Base-by-base conservation (phyloP, 768 basidiomycete species). In the Russula brevipes region DNA sequence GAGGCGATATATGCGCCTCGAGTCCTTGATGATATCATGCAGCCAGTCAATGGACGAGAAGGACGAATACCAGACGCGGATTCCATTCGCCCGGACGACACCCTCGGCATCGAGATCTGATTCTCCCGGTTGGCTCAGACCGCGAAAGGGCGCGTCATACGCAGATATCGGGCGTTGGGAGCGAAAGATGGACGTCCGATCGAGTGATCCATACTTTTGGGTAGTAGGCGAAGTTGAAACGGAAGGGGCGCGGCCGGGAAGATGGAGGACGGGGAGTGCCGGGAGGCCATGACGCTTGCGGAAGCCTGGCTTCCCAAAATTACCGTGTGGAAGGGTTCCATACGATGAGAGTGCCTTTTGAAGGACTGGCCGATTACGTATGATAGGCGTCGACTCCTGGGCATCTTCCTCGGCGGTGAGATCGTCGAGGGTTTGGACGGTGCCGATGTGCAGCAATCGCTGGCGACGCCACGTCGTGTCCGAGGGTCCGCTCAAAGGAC, bases 41-140 rank as follows among this genome's bases (percentile, higher is more conserved):
- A 98, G 78, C 96, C 95, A 98, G 74, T 98, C 94, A 60, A 96
- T 88, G 19, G 90, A 93, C 0, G 91, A 86, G 76, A 87, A 96
- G 3, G 89, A 91, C 11, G 88, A 86, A 73, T 93, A 94, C 91
- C 88, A 91, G n/a, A 94, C 91, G 33, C 92, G 87, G 60, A 92
- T 86, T 41, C 94, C 94, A 68, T 96, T 96, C 54, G 85, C 84
- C 70, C 84, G 85, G 38, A 60, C 59, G 54, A 46, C 58, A 11
- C 84, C 79, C 60, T 85, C 87, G 17, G 80, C 72, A 50, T 82
- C 84, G 17, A 78, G 72, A 7, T 78, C 81, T 1, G 42, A 54
- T 14, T 65, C 47, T 72, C 66, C 52, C 70, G 73, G 31, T 73
- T 73, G 66, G 57, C 69, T 24, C 24, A 54, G 44, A 70, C 69